phyloP scores from a whole-genome alignment of 192 early-diverging fungal genomes.

The Diversispora eburnea region DNA sequence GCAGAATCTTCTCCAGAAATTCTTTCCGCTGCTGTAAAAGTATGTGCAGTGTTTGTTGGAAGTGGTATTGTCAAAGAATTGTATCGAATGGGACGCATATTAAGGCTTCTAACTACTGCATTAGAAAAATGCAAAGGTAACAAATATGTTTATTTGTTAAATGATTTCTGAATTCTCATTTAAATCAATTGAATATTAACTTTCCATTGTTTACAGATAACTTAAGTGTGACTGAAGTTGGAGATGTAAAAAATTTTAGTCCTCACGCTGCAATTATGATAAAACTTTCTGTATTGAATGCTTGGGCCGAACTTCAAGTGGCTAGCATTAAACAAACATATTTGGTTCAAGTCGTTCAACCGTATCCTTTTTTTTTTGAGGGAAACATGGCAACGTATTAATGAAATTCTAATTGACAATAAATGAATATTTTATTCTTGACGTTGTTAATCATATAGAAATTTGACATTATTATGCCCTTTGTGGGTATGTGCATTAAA shows the following conservation, averaged over 20 bases:
- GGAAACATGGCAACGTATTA: not conserved
- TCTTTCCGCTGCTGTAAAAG: slow-evolving; percentile 69
- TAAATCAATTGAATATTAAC: not conserved
- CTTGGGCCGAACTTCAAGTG: slow-evolving; percentile 77
- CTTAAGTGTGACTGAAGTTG: slow-evolving; percentile 44
- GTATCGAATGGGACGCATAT: slow-evolving; percentile 61
- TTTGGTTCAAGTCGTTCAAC: slow-evolving; percentile 58
- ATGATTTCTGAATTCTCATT: not conserved
- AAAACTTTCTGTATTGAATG: slow-evolving; percentile 66
- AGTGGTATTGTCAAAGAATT: slow-evolving; percentile 86
- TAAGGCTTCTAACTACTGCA: slow-evolving; percentile 66
- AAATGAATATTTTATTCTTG: not conserved
- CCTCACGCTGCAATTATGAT: slow-evolving; percentile 80
- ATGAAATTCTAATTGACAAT: not conserved
- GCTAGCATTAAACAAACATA: slow-evolving; percentile 62
- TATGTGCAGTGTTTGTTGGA: slow-evolving; percentile 79
- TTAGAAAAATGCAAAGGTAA: slow-evolving; percentile 66
- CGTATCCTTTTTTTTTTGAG: slow-evolving; percentile 34
- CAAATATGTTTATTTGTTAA: not conserved
- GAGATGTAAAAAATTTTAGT: slow-evolving; percentile 55
- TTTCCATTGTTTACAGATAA: slow-evolving; percentile 30
- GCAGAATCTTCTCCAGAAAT: slow-evolving; percentile 73
- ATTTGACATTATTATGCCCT: slow-evolving; percentile 47
- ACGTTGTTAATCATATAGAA: slow-evolving; percentile 23
- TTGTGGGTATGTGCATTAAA: slow-evolving; percentile 60